Percentiles rank a stretch among this genome's conserved stretches.
phyloP scores from a whole-genome alignment of 768 basidiomycete species.

The Trametes cubensis region DNA sequence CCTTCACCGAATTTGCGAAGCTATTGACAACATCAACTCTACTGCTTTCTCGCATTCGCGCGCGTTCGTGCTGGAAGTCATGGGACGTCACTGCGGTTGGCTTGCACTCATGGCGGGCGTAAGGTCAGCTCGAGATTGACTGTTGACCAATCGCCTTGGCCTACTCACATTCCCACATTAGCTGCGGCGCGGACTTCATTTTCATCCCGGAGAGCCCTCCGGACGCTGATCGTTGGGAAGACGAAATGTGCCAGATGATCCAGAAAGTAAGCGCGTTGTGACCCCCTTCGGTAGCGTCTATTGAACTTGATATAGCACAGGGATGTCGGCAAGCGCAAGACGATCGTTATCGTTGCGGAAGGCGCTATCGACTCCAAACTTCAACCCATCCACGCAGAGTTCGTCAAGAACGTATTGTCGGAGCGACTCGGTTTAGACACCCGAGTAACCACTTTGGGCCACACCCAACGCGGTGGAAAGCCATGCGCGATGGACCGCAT shows the following conservation, averaged over 20 bases:
- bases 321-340: constrained; percentile 90
- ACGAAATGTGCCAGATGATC: constrained; percentile 86
- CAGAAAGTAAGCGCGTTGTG: constrained; percentile 50
- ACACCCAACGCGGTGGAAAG: constrained; percentile 93
- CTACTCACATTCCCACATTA: constrained; percentile 29
- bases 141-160: background rate
- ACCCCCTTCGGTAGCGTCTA: background rate
- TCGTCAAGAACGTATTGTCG: constrained; percentile 87
- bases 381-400: constrained; percentile 88
- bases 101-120: constrained; percentile 91
- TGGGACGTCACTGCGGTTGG: constrained; percentile 99
- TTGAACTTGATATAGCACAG: constrained; percentile 67
- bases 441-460: constrained; percentile 94
- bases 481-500: constrained; percentile 95
- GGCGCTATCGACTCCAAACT: constrained; percentile 88
- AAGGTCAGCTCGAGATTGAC: constrained; percentile 50
- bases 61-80: constrained; percentile 97
- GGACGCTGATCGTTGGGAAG: constrained; percentile 78
- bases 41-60: constrained; percentile 95
- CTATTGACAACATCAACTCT: constrained; percentile 97
- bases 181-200: constrained; percentile 92
- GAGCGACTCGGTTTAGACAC: constrained; percentile 91
- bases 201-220: constrained; percentile 97
- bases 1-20: constrained; percentile 94
- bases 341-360: constrained; percentile 97